Evolutionary conservation across 176 grass and related monocot species (phyloP).

Genomic region (Saccharum spontaneum): DNA sequence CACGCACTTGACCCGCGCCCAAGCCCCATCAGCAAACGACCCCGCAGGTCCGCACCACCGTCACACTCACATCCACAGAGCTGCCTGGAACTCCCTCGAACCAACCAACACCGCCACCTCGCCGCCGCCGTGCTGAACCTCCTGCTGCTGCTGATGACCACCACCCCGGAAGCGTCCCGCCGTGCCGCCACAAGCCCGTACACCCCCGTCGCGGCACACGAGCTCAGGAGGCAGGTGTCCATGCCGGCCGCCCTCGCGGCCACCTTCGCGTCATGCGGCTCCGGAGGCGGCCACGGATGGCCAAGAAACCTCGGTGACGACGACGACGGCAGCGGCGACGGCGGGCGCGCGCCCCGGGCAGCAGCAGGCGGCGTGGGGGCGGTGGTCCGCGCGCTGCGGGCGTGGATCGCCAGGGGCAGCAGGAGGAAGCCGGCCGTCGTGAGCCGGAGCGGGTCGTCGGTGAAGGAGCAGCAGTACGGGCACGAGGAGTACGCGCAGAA

Average conservation of each 20-base stretch:
- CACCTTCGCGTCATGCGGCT: conserved; percentile 22
- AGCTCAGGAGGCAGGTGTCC: conserved; percentile 31
- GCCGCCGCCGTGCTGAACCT: background rate
- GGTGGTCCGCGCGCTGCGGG: conserved; percentile 38
- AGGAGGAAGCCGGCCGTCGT: background rate
- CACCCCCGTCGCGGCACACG: background rate
- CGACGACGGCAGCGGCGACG: too few species aligned
- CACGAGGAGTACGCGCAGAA: conserved; percentile 58
- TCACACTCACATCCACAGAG: background rate
- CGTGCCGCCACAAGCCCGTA: background rate
- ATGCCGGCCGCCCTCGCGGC: background rate
- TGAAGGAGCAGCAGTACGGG: conserved; percentile 25
- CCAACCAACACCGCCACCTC: background rate
- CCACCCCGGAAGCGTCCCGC: background rate
- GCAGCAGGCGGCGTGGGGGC: background rate
- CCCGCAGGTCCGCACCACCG: too few species aligned
- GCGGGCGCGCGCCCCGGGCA: background rate
- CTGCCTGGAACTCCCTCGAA: background rate
- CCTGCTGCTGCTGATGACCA: background rate
- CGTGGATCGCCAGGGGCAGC: conserved; percentile 30
- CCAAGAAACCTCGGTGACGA: background rate
- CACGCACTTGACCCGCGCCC: background rate
- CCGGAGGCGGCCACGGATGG: background rate
- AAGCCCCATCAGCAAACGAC: too few species aligned
- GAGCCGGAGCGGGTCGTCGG: background rate